Conservation (phyloP, 2,329 filamentous ascomycete species). For the Microdochium bolleyi region DNA sequence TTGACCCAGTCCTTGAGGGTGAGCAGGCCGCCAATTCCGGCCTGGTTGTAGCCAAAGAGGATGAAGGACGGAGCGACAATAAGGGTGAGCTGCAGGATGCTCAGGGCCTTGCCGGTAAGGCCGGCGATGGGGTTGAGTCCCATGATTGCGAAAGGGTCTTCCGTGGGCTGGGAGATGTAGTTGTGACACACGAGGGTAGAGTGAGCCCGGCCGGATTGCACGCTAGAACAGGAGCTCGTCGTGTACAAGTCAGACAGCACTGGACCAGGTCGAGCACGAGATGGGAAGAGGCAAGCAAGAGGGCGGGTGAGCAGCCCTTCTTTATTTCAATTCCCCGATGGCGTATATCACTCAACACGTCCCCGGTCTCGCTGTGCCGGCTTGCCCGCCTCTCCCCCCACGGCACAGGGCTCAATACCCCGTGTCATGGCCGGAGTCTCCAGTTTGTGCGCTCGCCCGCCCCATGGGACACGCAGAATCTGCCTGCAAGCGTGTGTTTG, state of each 20-base stretch:
- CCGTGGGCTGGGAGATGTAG: neutral
- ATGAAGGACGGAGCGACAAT: conserved; percentile 34
- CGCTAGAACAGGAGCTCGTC: too few species aligned
- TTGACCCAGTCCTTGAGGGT: conserved; percentile 22
- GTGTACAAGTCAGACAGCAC: too few species aligned
- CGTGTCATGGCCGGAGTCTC: neutral
- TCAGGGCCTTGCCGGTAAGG: conserved; percentile 24
- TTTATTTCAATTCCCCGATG: too few species aligned
- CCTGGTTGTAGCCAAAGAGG: conserved; percentile 33
- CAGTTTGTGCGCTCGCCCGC: neutral
- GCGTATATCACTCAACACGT: too few species aligned
- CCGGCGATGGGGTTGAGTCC: conserved; percentile 16
- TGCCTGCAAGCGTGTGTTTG: neutral
- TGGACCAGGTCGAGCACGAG: conserved; percentile 1
- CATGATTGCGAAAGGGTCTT: neutral
- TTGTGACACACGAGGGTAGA: too few species aligned
- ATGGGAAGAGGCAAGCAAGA: conserved; percentile 1
- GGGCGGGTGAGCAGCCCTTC: too few species aligned
- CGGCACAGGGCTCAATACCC: neutral
- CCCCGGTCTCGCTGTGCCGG: neutral
- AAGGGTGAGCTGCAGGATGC: conserved; percentile 28
- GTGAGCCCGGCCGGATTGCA: too few species aligned
- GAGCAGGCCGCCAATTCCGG: conserved; percentile 26
- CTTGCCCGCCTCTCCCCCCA: neutral
- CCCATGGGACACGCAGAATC: neutral